Base-by-base conservation (phyloP, 208 protist species). In the Strigomonas culicis region DNA sequence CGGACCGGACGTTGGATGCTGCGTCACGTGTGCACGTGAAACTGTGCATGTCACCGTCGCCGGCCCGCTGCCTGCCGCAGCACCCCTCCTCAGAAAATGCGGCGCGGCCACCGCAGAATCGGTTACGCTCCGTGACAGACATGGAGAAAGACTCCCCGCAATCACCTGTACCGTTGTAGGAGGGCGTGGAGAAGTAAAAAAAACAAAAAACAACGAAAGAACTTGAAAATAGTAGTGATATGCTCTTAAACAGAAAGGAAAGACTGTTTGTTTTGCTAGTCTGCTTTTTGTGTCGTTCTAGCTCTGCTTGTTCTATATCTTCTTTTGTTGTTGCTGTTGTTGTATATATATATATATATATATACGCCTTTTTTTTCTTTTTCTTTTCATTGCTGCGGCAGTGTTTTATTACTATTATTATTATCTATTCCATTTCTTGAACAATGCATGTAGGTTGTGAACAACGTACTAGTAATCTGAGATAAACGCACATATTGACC, bases 11-110 rank as follows among this genome's bases (percentile, higher is more conserved):
- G 90, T 93, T 72, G 81, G 70, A n/a, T n/a, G n/a, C 27, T 68
- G 50, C 0, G 34, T 93, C n/a, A 57, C 90, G 7, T 87, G 82
- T 1, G 65, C 64, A 0, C 88, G 76, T 70, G 90, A 93, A 68
- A 36, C 13, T 41, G 8, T 13, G 8, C 8, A 41, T 13, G 36
- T 6, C 36, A 6, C 36, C 36, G 36, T 13, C 13, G 36, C 36
- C 36, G 8, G 36, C 36, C 36, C 36, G 36, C 36, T 6, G 36
- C 13, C 36, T 17, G 6, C 36, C 13, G 8, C 36, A 17, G 13
- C 36, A 13, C 36, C 36, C 36, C 36, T 41, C 36, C 6, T 13
- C 13, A 6, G 36, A 17, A 41, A 13, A 13, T 6, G 6, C 8
- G 36, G 36, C 8, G 36, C 36, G 36, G 36, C 8, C 8, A 13